These are phyloP conservation scores for Coemansia sp. DNA, from an alignment of 192 early-diverging fungal species.

Conservation along the genomic window DNA sequence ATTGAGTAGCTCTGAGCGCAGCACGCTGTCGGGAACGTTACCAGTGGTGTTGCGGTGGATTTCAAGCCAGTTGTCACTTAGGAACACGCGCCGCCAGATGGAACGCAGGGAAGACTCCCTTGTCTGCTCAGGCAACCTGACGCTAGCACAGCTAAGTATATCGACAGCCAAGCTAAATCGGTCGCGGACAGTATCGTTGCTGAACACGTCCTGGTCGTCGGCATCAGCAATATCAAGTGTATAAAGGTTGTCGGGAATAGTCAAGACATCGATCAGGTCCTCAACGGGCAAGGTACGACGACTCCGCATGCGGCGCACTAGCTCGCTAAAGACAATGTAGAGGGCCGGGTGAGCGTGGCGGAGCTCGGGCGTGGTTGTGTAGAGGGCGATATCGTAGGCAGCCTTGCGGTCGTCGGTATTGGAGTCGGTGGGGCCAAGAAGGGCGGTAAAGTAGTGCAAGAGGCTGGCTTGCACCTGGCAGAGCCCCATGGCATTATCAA, in stretches of 20 bases:
- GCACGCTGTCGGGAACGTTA: conserved; percentile 25
- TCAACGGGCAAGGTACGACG: conserved; percentile 22
- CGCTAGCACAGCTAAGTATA: conserved; percentile 40
- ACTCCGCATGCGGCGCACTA: conserved; percentile 29
- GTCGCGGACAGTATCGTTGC: conserved; percentile 16
- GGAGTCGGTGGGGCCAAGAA: conserved; percentile 5
- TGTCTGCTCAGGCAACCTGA: conserved; percentile 24
- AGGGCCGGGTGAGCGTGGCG: conserved; percentile 39
- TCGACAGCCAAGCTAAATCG: conserved; percentile 39
- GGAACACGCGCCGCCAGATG: conserved; percentile 50
- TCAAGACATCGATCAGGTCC: conserved; percentile 37
- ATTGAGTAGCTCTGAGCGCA: conserved; percentile 26
- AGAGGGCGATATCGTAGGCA: conserved; percentile 32
- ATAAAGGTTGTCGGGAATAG: conserved; percentile 28
- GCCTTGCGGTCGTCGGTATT: conserved; percentile 23
- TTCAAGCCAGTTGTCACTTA: conserved; percentile 39
- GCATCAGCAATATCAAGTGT: background rate
- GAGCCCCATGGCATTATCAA: conserved; percentile 47
- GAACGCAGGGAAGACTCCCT: conserved; percentile 30
- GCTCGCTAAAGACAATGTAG: conserved; percentile 33
- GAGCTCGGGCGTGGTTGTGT: conserved; percentile 34
- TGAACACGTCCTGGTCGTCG: background rate
- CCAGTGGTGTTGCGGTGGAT: conserved; percentile 15
- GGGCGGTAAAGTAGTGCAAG: conserved; percentile 11
- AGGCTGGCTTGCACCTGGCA: conserved; percentile 37